phyloP scores from a whole-genome alignment of 1,139 yeast genomes.

The Geotrichum europaeum region DNA sequence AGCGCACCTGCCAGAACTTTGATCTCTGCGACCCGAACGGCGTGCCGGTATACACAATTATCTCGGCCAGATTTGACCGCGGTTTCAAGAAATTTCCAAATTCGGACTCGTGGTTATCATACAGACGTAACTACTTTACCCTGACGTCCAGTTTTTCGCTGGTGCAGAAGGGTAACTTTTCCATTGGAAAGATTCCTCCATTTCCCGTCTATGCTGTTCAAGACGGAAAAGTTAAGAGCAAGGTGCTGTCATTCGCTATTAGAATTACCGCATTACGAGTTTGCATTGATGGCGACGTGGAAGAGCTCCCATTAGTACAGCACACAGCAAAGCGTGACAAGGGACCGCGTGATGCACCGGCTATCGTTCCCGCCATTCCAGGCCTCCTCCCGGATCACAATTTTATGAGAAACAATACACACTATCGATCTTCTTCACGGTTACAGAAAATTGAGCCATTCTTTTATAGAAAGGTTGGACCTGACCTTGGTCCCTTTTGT shows the following conservation, averaged over 20 bases:
- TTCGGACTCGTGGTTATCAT: conserved; percentile 16
- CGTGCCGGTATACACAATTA: conserved; percentile 13
- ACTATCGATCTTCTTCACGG: conserved; percentile 14
- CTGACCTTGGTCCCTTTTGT: conserved; percentile 15
- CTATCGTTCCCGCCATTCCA: conserved; percentile 17
- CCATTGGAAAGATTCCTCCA: conserved; percentile 15
- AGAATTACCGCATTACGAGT: conserved; percentile 15
- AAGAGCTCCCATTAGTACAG: conserved; percentile 15
- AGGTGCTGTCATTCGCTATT: conserved; percentile 15
- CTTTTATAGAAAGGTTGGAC: conserved; percentile 8
- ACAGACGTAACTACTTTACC: conserved; percentile 17
- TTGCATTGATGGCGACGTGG: conserved; percentile 10
- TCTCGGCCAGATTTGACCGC: conserved; percentile 17
- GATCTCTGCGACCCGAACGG: conserved; percentile 15
- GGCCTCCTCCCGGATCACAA: conserved; percentile 17
- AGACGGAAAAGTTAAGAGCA: conserved; percentile 2
- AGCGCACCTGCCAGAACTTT: conserved; percentile 18
- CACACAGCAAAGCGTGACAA: conserved; percentile 17
- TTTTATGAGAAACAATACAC: conserved; percentile 16
- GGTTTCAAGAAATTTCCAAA: conserved; percentile 13
- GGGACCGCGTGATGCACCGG: conserved; percentile 15
- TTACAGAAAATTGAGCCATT: conserved; percentile 12
- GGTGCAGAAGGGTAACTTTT: conserved; percentile 3
- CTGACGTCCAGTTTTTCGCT: conserved; percentile 15
- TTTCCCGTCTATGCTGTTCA: conserved; percentile 12